Conservation (phyloP, 148 eudicot species). For the Rheum nobile region DNA sequence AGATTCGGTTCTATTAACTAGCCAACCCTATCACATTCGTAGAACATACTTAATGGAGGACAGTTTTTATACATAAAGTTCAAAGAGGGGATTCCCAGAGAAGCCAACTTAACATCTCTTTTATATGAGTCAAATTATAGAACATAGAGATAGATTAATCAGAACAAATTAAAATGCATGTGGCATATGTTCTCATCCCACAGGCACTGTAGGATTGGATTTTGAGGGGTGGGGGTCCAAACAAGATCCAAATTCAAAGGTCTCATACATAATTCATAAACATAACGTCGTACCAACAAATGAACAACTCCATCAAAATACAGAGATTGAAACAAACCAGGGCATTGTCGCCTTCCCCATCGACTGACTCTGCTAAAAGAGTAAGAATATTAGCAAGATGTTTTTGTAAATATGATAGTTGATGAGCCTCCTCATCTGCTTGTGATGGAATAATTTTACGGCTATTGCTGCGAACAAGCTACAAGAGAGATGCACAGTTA, state of each 20-base stretch:
- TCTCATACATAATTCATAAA: not conserved
- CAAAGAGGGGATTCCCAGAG: not conserved
- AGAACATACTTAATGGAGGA: not conserved
- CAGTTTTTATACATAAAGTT: not conserved
- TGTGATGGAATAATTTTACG: constrained; percentile 95
- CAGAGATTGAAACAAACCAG: constrained; percentile 28
- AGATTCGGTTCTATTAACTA: not conserved
- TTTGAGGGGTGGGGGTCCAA: not conserved
- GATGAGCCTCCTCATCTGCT: constrained; percentile 98
- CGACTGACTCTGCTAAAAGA: constrained; percentile 73
- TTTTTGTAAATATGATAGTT: constrained; percentile 85
- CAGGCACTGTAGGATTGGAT: not conserved
- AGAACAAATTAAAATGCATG: not conserved
- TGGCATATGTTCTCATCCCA: not conserved
- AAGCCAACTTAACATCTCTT: not conserved
- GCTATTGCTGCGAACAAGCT: constrained; percentile 95
- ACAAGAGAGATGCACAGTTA: constrained; percentile 15
- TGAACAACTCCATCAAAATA: not conserved
- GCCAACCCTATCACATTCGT: not conserved
- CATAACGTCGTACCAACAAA: not conserved
- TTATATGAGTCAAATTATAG: not conserved
- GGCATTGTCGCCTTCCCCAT: constrained; percentile 79
- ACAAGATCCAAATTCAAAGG: not conserved
- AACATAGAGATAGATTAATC: not conserved
- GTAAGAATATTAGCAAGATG: constrained; percentile 82